Evolutionary conservation across 2,329 filamentous ascomycete species (phyloP), one percentile per base, ranked within the genome.

Genomic region (Albophoma yamanashiensis): DNA sequence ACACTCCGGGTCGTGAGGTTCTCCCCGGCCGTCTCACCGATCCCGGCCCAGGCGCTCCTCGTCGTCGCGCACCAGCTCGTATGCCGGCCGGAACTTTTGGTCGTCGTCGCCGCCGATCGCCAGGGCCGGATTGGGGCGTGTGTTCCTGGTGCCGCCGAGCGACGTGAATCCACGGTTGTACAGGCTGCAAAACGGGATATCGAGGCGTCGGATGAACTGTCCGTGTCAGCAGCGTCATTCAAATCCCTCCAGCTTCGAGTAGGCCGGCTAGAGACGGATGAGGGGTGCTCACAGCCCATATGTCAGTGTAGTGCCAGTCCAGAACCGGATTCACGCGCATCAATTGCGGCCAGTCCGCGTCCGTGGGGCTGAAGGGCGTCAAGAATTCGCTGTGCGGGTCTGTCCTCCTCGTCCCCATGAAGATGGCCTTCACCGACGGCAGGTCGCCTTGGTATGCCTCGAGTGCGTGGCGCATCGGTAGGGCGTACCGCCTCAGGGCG

Each of bases 221-320:
- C 20, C 4, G 50, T 52, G 63, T 68, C 62, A 69, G 67, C 56
- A 9, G 15, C 11, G 47, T 27, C 17, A n/a, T 22, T 9, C 47
- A 34, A 17, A 5, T n/a, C 17, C 14, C 27, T 6, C 15, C 47
- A n/a, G 47, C 17, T 20, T 8, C 17, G 17, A 36, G 7, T 2
- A 11, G 50, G 5, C n/a, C 20, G 27, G 7, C 20, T 3, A 38
- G 20, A 8, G 42, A 6, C 14, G 20, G 20, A 22, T 7, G 22
- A 4, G 8, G 22, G 38, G 0, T 25, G 80, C 90, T 79, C 70
- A 95, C 92, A 22, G 87, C 85, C 94, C 94, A 97, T 59, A 97
- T 93, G 73, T 97, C 93, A 14, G 85, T 84, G 73, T 97, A 96
- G 72, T 94, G 91, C 94, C 94, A 99, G 74, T 99, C 94, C 69